These are phyloP conservation scores for Solanum phureja DNA, from an alignment of 257 asterid species.

Conservation along the genomic window DNA sequence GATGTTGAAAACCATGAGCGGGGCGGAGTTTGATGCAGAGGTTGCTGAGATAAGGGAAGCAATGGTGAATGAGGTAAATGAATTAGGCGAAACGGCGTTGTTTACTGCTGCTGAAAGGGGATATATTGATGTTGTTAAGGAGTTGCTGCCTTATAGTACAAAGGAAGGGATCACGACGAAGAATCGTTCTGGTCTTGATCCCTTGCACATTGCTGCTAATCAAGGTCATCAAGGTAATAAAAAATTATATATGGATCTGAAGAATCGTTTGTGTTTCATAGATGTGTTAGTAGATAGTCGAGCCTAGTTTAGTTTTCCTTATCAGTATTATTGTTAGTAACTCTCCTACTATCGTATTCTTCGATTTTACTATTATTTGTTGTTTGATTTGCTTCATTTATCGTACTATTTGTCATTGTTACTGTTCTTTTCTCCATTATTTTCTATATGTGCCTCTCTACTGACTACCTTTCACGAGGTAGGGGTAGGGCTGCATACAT, in stretches of 20 bases:
- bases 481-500: too few relatives aligned
- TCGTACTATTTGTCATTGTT: background rate
- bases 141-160: slow-evolving; percentile 36
- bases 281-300: background rate
- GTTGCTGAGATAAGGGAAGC: slow-evolving; percentile 43
- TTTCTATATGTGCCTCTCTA: too few relatives aligned
- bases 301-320: background rate
- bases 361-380: too few relatives aligned
- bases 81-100: slow-evolving; percentile 49
- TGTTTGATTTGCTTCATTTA: background rate
- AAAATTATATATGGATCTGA: background rate
- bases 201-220: slow-evolving; percentile 54
- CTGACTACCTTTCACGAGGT: too few relatives aligned
- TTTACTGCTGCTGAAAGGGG: slow-evolving; percentile 48
- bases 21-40: slow-evolving; percentile 51
- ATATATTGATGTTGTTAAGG: slow-evolving; percentile 29
- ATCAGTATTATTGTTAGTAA: background rate
- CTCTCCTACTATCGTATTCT: background rate
- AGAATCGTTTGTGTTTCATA: background rate
- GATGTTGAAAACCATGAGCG: slow-evolving; percentile 39
- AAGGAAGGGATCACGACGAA: slow-evolving; percentile 35
- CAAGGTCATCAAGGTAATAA: slow-evolving; percentile 46
- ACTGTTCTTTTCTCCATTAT: too few relatives aligned
- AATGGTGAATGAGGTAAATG: slow-evolving; percentile 53
- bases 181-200: slow-evolving; percentile 43